Percentiles rank a stretch among this genome's conserved stretches.
Conservation (phyloP, 176 grass and related monocot genomes). For the Calamus simplicifolius region DNA sequence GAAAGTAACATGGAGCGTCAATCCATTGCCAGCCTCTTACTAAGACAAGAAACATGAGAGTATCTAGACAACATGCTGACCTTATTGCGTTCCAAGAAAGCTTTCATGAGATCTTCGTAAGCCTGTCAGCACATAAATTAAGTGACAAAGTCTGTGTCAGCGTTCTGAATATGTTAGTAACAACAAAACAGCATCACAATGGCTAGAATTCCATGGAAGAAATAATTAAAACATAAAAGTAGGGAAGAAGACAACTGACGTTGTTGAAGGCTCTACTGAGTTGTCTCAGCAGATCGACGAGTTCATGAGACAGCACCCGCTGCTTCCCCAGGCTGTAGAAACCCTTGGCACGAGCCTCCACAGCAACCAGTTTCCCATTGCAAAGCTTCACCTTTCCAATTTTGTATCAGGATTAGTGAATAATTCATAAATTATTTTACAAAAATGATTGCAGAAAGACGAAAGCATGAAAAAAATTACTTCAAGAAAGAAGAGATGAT, state of each 20-base stretch:
- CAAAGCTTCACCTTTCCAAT: slow-evolving; percentile 66
- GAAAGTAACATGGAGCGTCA: too few species aligned
- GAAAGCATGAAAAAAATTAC: slow-evolving; percentile 16
- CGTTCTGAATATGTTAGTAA: too few species aligned
- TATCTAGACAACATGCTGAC: slow-evolving; percentile 25
- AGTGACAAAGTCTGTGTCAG: too few species aligned
- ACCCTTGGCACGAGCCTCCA: slow-evolving; percentile 83
- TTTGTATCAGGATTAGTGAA: slow-evolving; percentile 14
- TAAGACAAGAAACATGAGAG: too few species aligned
- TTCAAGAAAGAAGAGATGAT: slow-evolving; percentile 94
- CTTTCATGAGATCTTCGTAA: slow-evolving; percentile 95
- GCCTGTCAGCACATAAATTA: slow-evolving; percentile 31
- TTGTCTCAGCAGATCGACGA: slow-evolving; percentile 79
- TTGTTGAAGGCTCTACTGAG: slow-evolving; percentile 93
- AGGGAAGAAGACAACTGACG: slow-evolving; percentile 26
- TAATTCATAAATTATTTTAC: not conserved
- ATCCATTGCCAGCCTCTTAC: too few species aligned
- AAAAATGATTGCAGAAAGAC: too few species aligned
- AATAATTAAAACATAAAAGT: slow-evolving; percentile 2
- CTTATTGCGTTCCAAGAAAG: slow-evolving; percentile 94
- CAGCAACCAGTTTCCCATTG: slow-evolving; percentile 66
- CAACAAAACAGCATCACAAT: not conserved
- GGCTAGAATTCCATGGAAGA: slow-evolving; percentile 10
- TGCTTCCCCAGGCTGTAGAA: slow-evolving; percentile 97
- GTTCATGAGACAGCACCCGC: slow-evolving; percentile 84